Base-by-base conservation (phyloP, 495 filamentous ascomycete genomes). In the Penicillium macrosclerotiorum region DNA sequence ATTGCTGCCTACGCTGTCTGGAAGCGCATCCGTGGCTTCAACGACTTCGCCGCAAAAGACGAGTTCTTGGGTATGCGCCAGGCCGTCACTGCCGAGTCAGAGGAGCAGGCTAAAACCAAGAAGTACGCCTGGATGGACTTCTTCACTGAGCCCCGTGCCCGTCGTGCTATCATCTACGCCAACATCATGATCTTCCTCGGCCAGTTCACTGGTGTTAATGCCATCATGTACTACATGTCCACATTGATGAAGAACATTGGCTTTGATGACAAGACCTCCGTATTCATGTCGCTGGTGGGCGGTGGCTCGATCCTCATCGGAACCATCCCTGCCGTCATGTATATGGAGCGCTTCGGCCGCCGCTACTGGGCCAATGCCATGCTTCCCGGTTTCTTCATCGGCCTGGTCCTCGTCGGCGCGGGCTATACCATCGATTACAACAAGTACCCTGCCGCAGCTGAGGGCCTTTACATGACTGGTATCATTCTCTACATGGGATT, bases 191-290 rank as follows among this genome's bases (percentile, higher is more conserved):
- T 83, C 45, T 72, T 83, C 50, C 68, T 82, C 0, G 80, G 79
- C 3, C 80, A 84, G 47, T 72, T 82, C 45, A 82, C 78, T 5
- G 79, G 80, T 33, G 75, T 83, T 33, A 82, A 82, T 47, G 75
- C 76, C 4, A 71, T 83, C 36, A 79, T 82, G 72, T 83, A 84
- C 60, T 82, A 82, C 62, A 82, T 81, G 80, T 65, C 71, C 0
- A 67, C 70, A 0, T 59, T 84, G 5, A 80, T 83, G 76, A 58
- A 58, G 32, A 69, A 74, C 47, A 78, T 81, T 26, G 79, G 79
- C 27, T 83, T 82, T 57, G 62, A 74, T 44, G 52, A 65, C 19
- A 65, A 71, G 33, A 56, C 72, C 31, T 64, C 74, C 24, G 74
- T 78, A 19, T 81, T 80, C 65, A 83, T 83, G 80, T 80, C 77